Percentiles rank a stretch among this genome's conserved stretches.
phyloP scores from a whole-genome alignment of 495 filamentous ascomycete genomes.

The Parmelia sp. region DNA sequence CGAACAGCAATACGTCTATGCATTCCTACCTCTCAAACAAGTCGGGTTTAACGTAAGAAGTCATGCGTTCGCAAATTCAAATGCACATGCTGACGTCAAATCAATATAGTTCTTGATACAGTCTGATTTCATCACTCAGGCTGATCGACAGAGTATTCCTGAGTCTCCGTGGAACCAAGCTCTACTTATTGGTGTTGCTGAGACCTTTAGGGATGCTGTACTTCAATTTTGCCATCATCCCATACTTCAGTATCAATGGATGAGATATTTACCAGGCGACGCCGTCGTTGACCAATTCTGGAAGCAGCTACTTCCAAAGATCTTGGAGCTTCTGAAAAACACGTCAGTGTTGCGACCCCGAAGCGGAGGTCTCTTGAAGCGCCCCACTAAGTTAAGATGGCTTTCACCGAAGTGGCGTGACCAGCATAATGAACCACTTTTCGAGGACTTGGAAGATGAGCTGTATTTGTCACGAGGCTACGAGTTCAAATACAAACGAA shows the following conservation, averaged over 20 bases:
- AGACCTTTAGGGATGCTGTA: constrained; percentile 28
- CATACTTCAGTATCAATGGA: constrained; percentile 28
- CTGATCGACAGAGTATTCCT: constrained; percentile 39
- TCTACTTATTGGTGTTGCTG: constrained; percentile 23
- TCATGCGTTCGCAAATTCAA: neutral
- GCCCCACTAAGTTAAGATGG: constrained; percentile 17
- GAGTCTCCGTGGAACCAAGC: constrained; percentile 22
- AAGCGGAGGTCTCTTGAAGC: constrained; percentile 13
- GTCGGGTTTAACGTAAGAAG: constrained; percentile 27
- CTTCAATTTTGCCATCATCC: constrained; percentile 27
- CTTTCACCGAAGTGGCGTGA: constrained; percentile 17
- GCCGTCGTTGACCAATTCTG: constrained; percentile 4
- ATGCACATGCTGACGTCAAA: neutral
- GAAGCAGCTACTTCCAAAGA: neutral
- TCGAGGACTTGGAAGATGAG: constrained; percentile 22
- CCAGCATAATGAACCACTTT: constrained; percentile 22
- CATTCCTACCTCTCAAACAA: too few species aligned
- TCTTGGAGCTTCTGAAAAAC: neutral
- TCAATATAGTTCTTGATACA: constrained; percentile 47
- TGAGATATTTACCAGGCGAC: constrained; percentile 26
- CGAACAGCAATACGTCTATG: too few species aligned
- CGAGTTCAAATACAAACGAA: constrained; percentile 18
- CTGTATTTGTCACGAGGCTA: too few species aligned
- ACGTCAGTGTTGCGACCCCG: constrained; percentile 12
- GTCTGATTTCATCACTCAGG: constrained; percentile 41